Evolutionary conservation across 805 yeast genomes (phyloP), one percentile per base, ranked within the genome.

Genomic region (Starmera quercuum): DNA sequence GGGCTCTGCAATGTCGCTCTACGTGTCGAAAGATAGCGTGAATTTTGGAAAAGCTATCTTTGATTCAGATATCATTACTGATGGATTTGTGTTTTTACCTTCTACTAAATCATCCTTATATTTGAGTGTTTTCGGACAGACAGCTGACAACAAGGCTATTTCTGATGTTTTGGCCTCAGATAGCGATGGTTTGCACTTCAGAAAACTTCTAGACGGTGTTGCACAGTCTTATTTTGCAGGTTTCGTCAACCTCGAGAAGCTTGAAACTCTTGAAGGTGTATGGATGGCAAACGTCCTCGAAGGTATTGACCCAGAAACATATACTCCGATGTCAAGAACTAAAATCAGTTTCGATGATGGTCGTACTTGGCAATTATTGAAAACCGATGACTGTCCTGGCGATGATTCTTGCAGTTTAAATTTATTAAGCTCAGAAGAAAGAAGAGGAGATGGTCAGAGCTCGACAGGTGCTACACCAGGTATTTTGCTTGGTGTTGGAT

Each of bases 221-320:
- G 51, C 57, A 23, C 59, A 58, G 4, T 46, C 51, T 23, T 38
- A 46, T 6, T n/a, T n/a, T n/a, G 29, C 43, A n/a, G 56, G 58
- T 6, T 42, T 45, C 27, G 37, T 53, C 11, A 69, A 69, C 4
- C 44, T 63, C 23, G 59, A 67, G 6, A 57, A 58, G 27, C 45
- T 70, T 16, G 65, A 63, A 29, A 70, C 69, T 33, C 62, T 78
- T n/a, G 84, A 79, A 40, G 90, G 88, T 9, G 71, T 72, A 12
- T 73, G 84, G 78, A 47, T 79, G 29, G 69, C 75, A 8, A 68
- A 68, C 41, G 40, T 58, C 22, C 42, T 33, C 29, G 31, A 45
- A 30, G 42, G 55, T 32, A 40, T 37, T 34, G 46, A 45, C 18
- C 27, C 35, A 2, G 26, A 30, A 12, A 33, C 41, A 6, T 39